Percentiles rank a stretch among this genome's conserved stretches.
These are phyloP conservation scores for Dunaliella primolecta DNA, from an alignment of 139 green algal genomes.

Conservation along the genomic window DNA sequence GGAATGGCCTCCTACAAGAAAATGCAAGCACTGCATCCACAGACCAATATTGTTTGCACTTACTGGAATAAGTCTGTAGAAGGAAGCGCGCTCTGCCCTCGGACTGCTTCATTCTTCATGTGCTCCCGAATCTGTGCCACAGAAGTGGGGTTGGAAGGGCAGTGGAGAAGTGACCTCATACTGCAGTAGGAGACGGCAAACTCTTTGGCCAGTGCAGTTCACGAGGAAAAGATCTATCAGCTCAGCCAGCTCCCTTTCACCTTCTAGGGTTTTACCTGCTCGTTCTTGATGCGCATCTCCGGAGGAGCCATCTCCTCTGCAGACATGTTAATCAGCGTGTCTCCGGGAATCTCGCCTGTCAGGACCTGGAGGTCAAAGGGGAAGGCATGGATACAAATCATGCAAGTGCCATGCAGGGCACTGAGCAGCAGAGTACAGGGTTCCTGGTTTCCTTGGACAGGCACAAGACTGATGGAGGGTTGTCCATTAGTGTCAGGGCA, in stretches of 20 bases:
- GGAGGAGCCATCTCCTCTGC: constrained; percentile 91
- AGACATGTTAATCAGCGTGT: constrained; percentile 68
- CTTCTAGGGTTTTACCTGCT: constrained; percentile 15
- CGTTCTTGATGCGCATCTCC: constrained; percentile 70
- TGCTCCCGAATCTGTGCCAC: constrained; percentile 72
- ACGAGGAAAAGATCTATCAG: background rate
- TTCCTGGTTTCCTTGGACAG: too few relatives aligned
- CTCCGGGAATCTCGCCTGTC: constrained; percentile 40
- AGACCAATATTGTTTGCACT: constrained; percentile 6
- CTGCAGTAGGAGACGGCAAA: background rate
- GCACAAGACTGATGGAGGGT: too few relatives aligned
- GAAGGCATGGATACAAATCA: too few relatives aligned
- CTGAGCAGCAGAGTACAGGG: too few relatives aligned
- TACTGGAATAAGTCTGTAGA: constrained; percentile 95
- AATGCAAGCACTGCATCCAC: background rate
- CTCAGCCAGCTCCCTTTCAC: too few relatives aligned
- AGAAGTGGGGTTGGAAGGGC: background rate
- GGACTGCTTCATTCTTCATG: constrained; percentile 73
- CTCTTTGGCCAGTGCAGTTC: background rate
- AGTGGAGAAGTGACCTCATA: background rate
- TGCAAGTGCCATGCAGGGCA: too few relatives aligned
- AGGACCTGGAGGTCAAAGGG: constrained; percentile 51
- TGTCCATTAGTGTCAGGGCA: too few relatives aligned
- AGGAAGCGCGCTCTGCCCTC: constrained; percentile 49
- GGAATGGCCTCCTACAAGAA: background rate